Percentiles rank a stretch among this genome's conserved stretches.
These are phyloP conservation scores for Phyllosticta capitalensis DNA, from an alignment of 2,329 filamentous ascomycete genomes.

Conservation along the genomic window DNA sequence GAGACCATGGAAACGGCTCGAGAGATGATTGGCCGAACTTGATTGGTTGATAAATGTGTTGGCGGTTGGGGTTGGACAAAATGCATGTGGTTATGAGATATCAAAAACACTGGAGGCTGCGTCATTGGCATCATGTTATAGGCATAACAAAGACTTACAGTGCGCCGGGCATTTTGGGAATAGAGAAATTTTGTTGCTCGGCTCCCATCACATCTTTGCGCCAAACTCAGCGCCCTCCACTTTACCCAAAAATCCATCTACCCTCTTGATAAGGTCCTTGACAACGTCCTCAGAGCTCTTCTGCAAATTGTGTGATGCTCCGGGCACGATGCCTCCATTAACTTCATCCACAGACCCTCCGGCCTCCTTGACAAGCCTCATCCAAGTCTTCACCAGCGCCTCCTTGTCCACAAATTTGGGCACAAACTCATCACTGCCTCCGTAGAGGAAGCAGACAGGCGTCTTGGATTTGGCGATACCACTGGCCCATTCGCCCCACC, in stretches of 20 bases:
- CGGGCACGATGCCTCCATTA: constrained; percentile 40
- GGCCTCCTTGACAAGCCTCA: constrained; percentile 31
- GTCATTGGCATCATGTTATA: too few species aligned
- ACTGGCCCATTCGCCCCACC: constrained; percentile 55
- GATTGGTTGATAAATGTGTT: too few species aligned
- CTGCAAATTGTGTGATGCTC: constrained; percentile 44
- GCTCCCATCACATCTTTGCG: background rate
- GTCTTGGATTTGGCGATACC: constrained; percentile 36
- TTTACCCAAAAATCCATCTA: constrained; percentile 39
- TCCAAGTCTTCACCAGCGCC: constrained; percentile 50
- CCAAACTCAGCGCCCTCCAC: background rate
- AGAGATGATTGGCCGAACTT: too few species aligned
- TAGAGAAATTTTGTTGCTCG: background rate
- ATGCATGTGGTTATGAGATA: too few species aligned
- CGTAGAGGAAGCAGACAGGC: constrained; percentile 57
- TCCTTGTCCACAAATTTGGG: constrained; percentile 49
- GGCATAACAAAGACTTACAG: background rate
- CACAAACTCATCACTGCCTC: constrained; percentile 57
- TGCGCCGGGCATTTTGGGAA: background rate
- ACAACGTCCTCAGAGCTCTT: constrained; percentile 38
- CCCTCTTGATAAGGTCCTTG: constrained; percentile 40
- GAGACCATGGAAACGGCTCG: too few species aligned
- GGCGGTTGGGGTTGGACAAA: too few species aligned
- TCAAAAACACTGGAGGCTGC: too few species aligned
- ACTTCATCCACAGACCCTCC: constrained; percentile 40